Conservation (phyloP, 192 early-diverging fungal species). For the Linnemannia zychae region DNA sequence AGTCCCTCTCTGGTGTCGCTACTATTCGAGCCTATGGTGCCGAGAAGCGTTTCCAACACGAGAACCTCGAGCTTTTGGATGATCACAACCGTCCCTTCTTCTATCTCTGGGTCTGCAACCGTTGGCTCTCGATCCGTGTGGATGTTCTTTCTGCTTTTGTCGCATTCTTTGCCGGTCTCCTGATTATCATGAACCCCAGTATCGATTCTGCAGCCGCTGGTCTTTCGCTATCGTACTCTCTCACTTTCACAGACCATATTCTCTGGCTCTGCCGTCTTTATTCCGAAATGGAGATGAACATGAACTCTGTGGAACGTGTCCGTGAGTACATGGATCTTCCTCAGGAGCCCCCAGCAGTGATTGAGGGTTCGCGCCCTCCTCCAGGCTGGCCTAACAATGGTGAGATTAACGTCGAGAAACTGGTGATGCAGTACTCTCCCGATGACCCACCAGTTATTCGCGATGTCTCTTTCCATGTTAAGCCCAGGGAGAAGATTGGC, state of each 20-base stretch:
- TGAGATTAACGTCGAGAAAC: conserved; percentile 74
- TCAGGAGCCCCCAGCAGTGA: conserved; percentile 79
- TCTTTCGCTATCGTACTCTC: conserved; percentile 85
- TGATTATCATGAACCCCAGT: conserved; percentile 65
- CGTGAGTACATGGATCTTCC: conserved; percentile 85
- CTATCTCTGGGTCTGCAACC: conserved; percentile 80
- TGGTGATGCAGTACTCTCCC: conserved; percentile 86
- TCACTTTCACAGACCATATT: conserved; percentile 83
- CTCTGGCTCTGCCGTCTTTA: conserved; percentile 84
- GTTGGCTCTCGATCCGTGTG: conserved; percentile 86
- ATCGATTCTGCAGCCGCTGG: conserved; percentile 86
- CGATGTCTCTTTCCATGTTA: conserved; percentile 77
- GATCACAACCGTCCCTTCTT: conserved; percentile 84
- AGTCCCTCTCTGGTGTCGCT: conserved; percentile 81
- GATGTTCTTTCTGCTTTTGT: conserved; percentile 81
- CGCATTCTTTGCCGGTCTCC: conserved; percentile 73
- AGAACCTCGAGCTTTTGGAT: conserved; percentile 71
- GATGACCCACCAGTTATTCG: conserved; percentile 84
- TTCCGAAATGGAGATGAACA: conserved; percentile 84
- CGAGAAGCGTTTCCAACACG: conserved; percentile 72
- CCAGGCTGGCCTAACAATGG: conserved; percentile 82
- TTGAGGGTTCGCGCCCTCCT: conserved; percentile 63
- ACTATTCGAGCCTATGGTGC: conserved; percentile 88
- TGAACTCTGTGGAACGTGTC: conserved; percentile 90
- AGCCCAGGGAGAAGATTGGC: conserved; percentile 84